Conservation (phyloP, 2,329 filamentous ascomycete species). For the Colletotrichum tabaci region DNA sequence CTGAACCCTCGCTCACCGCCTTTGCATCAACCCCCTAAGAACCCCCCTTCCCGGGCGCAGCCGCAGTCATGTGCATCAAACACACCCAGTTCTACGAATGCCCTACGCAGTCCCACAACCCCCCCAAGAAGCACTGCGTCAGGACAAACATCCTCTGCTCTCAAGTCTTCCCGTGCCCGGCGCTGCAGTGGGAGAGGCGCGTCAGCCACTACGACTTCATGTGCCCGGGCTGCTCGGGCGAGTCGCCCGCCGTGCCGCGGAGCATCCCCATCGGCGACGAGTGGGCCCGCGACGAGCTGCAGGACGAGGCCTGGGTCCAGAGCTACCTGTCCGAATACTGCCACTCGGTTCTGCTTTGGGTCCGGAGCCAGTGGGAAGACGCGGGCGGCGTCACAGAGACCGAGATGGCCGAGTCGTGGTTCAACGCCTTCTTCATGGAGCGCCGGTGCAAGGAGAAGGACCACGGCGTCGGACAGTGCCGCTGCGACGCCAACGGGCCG, state of each 20-base stretch:
- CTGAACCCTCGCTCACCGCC: neutral
- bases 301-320: conserved; percentile 32
- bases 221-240: conserved; percentile 39
- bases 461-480: conserved; percentile 29
- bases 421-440: conserved; percentile 33
- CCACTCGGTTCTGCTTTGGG: conserved; percentile 20
- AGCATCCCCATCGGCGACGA: conserved; percentile 20
- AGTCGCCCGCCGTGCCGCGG: conserved; percentile 34
- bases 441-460: conserved; percentile 38
- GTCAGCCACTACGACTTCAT: conserved; percentile 30
- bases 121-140: conserved; percentile 13
- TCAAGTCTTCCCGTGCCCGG: conserved; percentile 29
- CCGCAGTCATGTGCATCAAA: conserved; percentile 33
- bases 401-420: conserved; percentile 19
- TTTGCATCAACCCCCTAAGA: neutral
- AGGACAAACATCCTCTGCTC: conserved; percentile 40
- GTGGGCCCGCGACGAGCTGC: conserved; percentile 28
- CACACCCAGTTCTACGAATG: conserved; percentile 33
- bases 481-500: conserved; percentile 38
- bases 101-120: conserved; percentile 10
- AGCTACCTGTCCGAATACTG: conserved; percentile 24
- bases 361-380: neutral
- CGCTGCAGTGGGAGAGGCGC: conserved; percentile 31
- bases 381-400: neutral
- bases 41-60: too few species aligned